These are phyloP conservation scores for Populus simonii DNA, from an alignment of 345 rosid genomes.

Conservation along the genomic window DNA sequence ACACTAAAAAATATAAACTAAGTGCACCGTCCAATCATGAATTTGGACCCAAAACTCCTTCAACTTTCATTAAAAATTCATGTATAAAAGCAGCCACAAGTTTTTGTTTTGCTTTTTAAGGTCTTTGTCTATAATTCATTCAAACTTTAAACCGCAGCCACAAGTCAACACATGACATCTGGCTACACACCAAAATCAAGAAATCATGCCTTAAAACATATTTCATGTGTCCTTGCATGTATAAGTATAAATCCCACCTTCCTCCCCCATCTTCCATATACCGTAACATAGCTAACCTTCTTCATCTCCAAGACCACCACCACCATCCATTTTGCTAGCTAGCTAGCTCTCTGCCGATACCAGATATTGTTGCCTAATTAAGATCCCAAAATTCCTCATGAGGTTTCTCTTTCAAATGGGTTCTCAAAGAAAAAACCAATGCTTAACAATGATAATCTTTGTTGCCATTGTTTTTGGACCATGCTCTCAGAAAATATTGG, in stretches of 20 bases:
- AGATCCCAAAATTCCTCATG: not conserved
- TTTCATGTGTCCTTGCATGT: no score
- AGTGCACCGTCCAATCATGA: no score
- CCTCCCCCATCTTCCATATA: not conserved
- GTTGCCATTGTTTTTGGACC: conserved; percentile 4
- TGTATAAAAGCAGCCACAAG: no score
- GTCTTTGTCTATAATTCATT: not conserved
- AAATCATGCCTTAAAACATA: not conserved
- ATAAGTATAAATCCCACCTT: not conserved
- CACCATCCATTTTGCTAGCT: not conserved
- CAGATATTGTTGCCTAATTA: not conserved
- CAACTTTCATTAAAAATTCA: not conserved
- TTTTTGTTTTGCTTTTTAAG: not conserved
- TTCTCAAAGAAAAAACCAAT: not conserved
- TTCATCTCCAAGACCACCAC: not conserved
- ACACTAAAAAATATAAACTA: no score
- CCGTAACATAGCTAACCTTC: not conserved
- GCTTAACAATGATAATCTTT: not conserved
- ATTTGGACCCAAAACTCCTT: not conserved
- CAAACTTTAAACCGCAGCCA: conserved; percentile 8
- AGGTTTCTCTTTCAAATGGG: not conserved
- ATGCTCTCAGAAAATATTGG: conserved; percentile 8
- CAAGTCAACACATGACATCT: no score
- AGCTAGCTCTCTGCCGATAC: not conserved
- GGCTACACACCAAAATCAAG: not conserved